phyloP scores from a whole-genome alignment of 345 rosid species.

The Xanthoceras sorbifolium region DNA sequence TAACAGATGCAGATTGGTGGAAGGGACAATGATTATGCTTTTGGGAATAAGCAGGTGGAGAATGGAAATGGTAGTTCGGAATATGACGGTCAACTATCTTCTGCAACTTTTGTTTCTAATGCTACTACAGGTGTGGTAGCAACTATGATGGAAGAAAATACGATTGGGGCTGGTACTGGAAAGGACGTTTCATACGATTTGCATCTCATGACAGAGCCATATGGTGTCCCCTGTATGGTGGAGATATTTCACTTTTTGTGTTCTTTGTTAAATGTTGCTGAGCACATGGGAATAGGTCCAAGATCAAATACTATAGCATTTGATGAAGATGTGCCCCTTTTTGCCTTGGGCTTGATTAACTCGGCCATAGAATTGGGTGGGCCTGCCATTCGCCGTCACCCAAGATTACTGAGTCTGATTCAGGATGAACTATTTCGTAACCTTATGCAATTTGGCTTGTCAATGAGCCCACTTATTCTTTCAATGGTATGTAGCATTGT shows the following conservation, averaged over 20 bases:
- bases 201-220: constrained; percentile 87
- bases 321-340: constrained; percentile 97
- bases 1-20: constrained; percentile 61
- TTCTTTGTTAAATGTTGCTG: constrained; percentile 73
- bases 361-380: constrained; percentile 95
- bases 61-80: constrained; percentile 74
- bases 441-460: constrained; percentile 94
- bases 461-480: constrained; percentile 93
- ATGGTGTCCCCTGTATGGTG: constrained; percentile 96
- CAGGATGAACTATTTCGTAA: constrained; percentile 96
- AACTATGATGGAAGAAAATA: constrained; percentile 64
- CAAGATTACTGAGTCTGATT: constrained; percentile 82
- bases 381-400: constrained; percentile 70
- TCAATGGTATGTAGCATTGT: constrained; percentile 95
- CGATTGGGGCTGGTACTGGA: constrained; percentile 54
- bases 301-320: constrained; percentile 78
- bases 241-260: constrained; percentile 95
- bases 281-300: constrained; percentile 74
- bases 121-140: constrained; percentile 45
- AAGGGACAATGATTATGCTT: constrained; percentile 70
- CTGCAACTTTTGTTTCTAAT: constrained; percentile 56
- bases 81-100: constrained; percentile 60
- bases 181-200: constrained; percentile 70
- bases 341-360: constrained; percentile 92
- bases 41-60: constrained; percentile 68